phyloP scores from a whole-genome alignment of 257 asterid species.

The Jasminum sambac region DNA sequence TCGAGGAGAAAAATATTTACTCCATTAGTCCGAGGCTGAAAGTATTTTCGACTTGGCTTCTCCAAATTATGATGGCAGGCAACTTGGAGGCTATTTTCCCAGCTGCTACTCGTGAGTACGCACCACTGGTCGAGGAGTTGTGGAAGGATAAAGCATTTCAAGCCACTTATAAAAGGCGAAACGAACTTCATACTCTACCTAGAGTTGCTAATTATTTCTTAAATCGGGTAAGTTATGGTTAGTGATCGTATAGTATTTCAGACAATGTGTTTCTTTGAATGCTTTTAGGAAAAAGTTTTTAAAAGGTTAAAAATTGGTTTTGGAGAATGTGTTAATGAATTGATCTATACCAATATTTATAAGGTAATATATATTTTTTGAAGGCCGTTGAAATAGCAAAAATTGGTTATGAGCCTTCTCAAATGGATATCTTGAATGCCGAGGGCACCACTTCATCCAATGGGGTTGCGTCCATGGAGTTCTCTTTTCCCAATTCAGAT shows the following conservation, averaged over 20 bases:
- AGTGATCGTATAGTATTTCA: not conserved
- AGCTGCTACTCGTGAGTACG: constrained; percentile 83
- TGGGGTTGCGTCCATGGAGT: constrained; percentile 79
- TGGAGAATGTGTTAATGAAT: no score
- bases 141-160: constrained; percentile 75
- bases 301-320: no score
- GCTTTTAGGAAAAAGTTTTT: no score
- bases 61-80: constrained; percentile 65
- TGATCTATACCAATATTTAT: constrained; percentile 13
- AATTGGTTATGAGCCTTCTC: constrained; percentile 77
- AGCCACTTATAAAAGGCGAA: constrained; percentile 71
- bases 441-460: constrained; percentile 78
- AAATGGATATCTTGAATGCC: constrained; percentile 80
- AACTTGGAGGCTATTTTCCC: constrained; percentile 81
- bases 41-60: constrained; percentile 71
- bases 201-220: constrained; percentile 79
- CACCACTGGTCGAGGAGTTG: constrained; percentile 72
- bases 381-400: constrained; percentile 83
- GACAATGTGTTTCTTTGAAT: no score
- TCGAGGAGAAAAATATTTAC: constrained; percentile 44
- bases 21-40: constrained; percentile 61
- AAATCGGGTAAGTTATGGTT: constrained; percentile 53
- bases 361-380: constrained; percentile 11
- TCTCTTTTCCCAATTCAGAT: constrained; percentile 56
- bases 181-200: constrained; percentile 66